Conservation (phyloP, 2,329 filamentous ascomycete species). For the Lasiodiplodia sp. region DNA sequence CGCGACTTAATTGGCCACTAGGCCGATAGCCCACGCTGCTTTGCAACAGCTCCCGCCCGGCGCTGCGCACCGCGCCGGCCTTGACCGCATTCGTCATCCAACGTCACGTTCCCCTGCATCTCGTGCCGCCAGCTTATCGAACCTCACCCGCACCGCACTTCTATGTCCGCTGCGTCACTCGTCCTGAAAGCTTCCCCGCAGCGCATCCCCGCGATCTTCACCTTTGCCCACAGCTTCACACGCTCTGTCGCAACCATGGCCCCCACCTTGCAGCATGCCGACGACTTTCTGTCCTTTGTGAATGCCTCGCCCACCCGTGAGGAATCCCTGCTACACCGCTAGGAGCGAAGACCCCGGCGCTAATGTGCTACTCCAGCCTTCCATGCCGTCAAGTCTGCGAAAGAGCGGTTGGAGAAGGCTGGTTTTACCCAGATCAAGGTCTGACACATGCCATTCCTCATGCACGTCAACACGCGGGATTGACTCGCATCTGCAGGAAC, state of each 20-base stretch:
- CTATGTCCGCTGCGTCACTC: slow-evolving; percentile 30
- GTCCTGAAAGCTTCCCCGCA: slow-evolving; percentile 34
- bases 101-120: slow-evolving; percentile 25
- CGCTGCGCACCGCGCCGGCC: slow-evolving; percentile 22
- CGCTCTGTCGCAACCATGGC: slow-evolving; percentile 42
- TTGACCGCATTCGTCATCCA: slow-evolving; percentile 23
- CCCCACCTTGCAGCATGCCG: slow-evolving; percentile 58
- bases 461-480: slow-evolving; percentile 7
- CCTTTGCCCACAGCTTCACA: slow-evolving; percentile 26
- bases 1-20: slow-evolving; percentile 19
- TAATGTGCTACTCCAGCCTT: slow-evolving; percentile 69
- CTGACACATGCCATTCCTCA: slow-evolving; percentile 28
- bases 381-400: slow-evolving; percentile 85
- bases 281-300: slow-evolving; percentile 91
- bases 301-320: slow-evolving; percentile 91
- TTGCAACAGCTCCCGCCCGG: slow-evolving; percentile 15
- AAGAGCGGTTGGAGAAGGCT: slow-evolving; percentile 76
- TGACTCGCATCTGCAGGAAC: slow-evolving; percentile 63
- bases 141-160: not conserved
- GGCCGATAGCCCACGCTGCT: slow-evolving; percentile 1
- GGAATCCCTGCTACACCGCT: slow-evolving; percentile 11
- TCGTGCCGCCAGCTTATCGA: slow-evolving; percentile 19
- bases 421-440: slow-evolving; percentile 87
- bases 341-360: slow-evolving; percentile 18
- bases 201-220: slow-evolving; percentile 1